phyloP scores from a whole-genome alignment of 352 stramenopile species.

The Pythium folliculosum region DNA sequence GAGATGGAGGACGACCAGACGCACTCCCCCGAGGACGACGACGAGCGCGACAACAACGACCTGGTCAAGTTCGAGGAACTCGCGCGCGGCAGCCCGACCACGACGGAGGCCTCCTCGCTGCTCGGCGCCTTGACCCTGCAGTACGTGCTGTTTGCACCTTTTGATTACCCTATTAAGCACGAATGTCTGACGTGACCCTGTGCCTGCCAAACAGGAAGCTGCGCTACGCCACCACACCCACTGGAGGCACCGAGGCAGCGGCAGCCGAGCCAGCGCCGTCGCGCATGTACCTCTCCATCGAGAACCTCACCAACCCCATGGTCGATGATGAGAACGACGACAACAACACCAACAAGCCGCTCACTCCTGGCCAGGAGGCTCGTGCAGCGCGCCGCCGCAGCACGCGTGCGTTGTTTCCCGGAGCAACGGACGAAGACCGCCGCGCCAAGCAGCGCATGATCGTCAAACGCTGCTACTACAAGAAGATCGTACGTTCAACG shows the following conservation, averaged over 20 bases:
- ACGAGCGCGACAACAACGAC: constrained; percentile 1
- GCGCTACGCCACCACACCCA: constrained; percentile 9
- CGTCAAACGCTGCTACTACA: constrained; percentile 79
- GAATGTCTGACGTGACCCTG: neutral
- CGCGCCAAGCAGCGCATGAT: constrained; percentile 71
- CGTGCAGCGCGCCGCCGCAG: constrained; percentile 32
- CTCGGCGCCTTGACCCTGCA: constrained; percentile 28
- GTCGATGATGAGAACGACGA: constrained; percentile 8
- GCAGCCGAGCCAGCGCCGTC: neutral
- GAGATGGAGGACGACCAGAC: constrained; percentile 21
- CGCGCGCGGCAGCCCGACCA: neutral
- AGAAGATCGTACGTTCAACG: constrained; percentile 68
- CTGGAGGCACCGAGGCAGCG: neutral
- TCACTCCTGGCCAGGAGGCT: constrained; percentile 15
- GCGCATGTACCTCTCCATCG: constrained; percentile 24
- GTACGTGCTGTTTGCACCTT: constrained; percentile 9
- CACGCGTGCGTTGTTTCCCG: constrained; percentile 47
- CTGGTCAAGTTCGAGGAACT: constrained; percentile 7
- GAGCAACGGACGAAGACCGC: constrained; percentile 49
- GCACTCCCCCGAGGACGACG: constrained; percentile 21
- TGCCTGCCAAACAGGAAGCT: constrained; percentile 17
- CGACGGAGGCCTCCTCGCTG: constrained; percentile 23
- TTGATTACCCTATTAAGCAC: neutral
- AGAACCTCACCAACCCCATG: constrained; percentile 22
- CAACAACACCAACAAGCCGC: constrained; percentile 19